Base-by-base conservation (phyloP, 768 basidiomycete species). In the Steccherinum ochraceum region DNA sequence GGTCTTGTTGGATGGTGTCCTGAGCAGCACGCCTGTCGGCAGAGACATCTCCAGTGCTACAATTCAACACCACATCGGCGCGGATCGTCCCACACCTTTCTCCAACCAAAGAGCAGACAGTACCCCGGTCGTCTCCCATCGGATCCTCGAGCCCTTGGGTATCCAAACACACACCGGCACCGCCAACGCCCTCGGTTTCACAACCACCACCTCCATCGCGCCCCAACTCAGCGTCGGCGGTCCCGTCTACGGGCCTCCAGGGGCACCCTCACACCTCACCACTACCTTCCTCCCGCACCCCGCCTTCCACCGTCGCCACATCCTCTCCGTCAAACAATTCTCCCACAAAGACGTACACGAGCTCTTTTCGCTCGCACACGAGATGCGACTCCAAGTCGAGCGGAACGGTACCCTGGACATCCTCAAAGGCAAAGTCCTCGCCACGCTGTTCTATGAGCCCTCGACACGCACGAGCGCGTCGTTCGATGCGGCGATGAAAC, bases 401-500 rank as follows among this genome's bases (percentile, higher is more conserved):
- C 81, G 93, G 24, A 87, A 83, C 60, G 92, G 93, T 1, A 78
- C 80, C 0, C 74, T 97, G 50, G 93, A 98, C 58, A 81, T 96
- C 52, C 75, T 98, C 42, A 89, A 86, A 56, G 95, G 95, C 30
- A 89, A 86, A 53, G 85, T 99, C 1, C 78, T 99, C 4, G 92
- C 87, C 64, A 93, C 84, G 19, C 65, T 94, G 30, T 99, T 99
- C 77, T 99, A 93, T 66, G 96, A 99, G 66, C 90, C 95, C 1
- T 96, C 93, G 2, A 99, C 96, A 2, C 79, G 96, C 26, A 99
- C 96, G 2, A 93, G 90, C 55, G 79, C 88, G 3, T 97, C 95
- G 7, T 99, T 99, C 61, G 95, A 99, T 64, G 87, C 95, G 2
- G 96, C 96, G 11, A 99, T 98, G 96, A 95, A 96, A 67, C 83